Evolutionary conservation across 1,284 basidiomycete species (phyloP).

Genomic region (Trametes hirsuta): DNA sequence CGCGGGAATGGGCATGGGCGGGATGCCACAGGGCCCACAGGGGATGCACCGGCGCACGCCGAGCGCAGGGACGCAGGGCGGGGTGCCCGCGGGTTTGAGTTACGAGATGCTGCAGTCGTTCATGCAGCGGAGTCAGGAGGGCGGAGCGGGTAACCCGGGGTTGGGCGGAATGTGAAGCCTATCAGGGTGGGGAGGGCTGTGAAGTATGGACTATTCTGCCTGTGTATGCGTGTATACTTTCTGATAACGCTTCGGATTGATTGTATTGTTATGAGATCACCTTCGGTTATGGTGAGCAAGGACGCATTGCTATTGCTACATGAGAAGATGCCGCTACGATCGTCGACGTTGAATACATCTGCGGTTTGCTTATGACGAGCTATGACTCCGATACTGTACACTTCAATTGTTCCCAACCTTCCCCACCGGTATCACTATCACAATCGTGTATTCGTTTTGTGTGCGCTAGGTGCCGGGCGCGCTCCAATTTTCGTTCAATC

Average conservation of each 20-base stretch:
- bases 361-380: background rate
- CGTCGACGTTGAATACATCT: background rate
- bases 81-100: constrained; percentile 33
- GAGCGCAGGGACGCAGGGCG: constrained; percentile 28
- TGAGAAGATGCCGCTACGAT: background rate
- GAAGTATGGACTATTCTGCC: background rate
- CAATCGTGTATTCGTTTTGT: background rate
- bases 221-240: background rate
- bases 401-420: background rate
- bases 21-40: constrained; percentile 13
- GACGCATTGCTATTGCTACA: background rate
- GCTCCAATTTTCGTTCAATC: constrained; percentile 61
- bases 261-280: no score
- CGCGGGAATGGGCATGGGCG: constrained; percentile 9
- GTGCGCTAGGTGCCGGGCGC: constrained; percentile 32
- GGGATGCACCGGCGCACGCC: constrained; percentile 30
- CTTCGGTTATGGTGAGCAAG: background rate
- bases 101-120: constrained; percentile 66
- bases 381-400: background rate
- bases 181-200: background rate
- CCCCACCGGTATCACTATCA: background rate
- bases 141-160: constrained; percentile 13
- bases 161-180: constrained; percentile 15
- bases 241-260: background rate
- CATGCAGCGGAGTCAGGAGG: constrained; percentile 50